Evolutionary conservation across 352 stramenopile genomes (phyloP).

Genomic region (Pythium phragmitis): DNA sequence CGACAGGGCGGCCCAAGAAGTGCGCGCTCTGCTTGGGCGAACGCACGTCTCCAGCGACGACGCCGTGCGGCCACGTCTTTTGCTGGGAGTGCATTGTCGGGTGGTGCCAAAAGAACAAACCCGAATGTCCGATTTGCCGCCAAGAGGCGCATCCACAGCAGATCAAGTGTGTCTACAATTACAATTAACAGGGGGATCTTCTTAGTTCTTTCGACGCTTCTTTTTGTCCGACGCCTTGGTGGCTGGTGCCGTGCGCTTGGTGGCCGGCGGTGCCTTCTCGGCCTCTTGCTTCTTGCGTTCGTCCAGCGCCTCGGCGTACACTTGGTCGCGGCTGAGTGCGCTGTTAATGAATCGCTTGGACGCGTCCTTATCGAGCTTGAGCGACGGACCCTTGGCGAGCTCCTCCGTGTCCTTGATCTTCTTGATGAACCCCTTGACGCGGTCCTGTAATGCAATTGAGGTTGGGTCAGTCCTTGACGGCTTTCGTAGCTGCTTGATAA

Average conservation of each 20-base stretch:
- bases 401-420: conserved; percentile 90
- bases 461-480: background rate
- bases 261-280: conserved; percentile 8
- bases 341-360: conserved; percentile 85
- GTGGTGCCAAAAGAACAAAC: conserved; percentile 92
- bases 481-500: background rate
- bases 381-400: conserved; percentile 67
- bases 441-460: conserved; percentile 41
- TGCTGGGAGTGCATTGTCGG: conserved; percentile 93
- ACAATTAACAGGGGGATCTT: conserved; percentile 44
- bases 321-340: conserved; percentile 82
- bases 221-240: conserved; percentile 42
- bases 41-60: conserved; percentile 70
- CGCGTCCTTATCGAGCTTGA: conserved; percentile 76
- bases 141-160: conserved; percentile 86
- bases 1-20: conserved; percentile 49
- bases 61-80: conserved; percentile 90
- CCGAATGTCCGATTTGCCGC: conserved; percentile 88
- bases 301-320: conserved; percentile 72
- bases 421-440: conserved; percentile 86
- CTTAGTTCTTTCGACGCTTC: conserved; percentile 37
- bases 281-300: conserved; percentile 41
- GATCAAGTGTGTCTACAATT: conserved; percentile 92
- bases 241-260: conserved; percentile 19
- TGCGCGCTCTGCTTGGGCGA: conserved; percentile 87